A percentile compares a stretch with the other conserved stretches of the same genome.
These are phyloP conservation scores for Fabrea salina DNA, from an alignment of 169 alveolate species.

Conservation along the genomic window DNA sequence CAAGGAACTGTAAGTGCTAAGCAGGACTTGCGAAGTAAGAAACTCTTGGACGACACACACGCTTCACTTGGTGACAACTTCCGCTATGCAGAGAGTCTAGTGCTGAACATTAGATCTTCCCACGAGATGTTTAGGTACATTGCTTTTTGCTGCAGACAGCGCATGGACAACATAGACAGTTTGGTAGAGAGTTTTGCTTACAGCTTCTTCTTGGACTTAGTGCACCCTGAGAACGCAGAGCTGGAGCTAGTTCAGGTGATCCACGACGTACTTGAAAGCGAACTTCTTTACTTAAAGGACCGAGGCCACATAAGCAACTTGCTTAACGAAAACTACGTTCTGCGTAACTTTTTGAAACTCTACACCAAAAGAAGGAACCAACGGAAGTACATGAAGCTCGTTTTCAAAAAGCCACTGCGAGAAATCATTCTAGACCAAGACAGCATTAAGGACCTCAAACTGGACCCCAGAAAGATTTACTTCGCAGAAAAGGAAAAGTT, in stretches of 20 bases:
- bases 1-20: background rate
- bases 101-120: background rate
- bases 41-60: constrained; percentile 13
- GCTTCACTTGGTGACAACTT: background rate
- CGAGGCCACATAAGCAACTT: background rate
- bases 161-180: background rate
- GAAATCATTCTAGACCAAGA: constrained; percentile 22
- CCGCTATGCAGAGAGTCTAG: background rate
- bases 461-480: background rate
- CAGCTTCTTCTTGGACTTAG: constrained; percentile 4
- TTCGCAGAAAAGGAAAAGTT: background rate
- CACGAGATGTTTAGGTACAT: background rate
- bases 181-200: constrained; percentile 19
- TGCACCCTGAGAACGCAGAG: constrained; percentile 21
- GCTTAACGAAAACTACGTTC: constrained; percentile 6
- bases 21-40: background rate
- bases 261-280: background rate
- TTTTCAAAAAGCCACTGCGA: constrained; percentile 1
- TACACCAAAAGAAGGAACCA: constrained; percentile 11
- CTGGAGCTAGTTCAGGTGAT: constrained; percentile 9
- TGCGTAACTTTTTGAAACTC: background rate
- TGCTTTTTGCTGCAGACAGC: background rate
- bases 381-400: constrained; percentile 24
- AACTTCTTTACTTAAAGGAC: background rate
- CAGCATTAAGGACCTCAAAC: background rate